A percentile compares a stretch with the other conserved stretches of the same genome.
Evolutionary conservation across 1,284 basidiomycete species (phyloP).

Genomic region (Fomitopsis schrenkii): DNA sequence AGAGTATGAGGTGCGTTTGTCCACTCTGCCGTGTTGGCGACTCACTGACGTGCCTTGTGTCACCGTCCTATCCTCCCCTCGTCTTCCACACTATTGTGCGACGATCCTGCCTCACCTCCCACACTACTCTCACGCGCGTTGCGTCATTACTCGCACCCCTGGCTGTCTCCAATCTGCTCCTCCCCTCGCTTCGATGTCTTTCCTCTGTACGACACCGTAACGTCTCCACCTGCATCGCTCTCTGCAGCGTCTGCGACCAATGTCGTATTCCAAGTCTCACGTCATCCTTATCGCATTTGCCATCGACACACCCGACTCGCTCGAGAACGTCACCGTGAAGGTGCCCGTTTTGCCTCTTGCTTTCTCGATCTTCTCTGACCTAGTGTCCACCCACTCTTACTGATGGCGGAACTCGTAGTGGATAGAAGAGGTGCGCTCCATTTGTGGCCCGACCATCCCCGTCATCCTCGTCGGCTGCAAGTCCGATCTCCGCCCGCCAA

Average conservation of each 20-base stretch:
- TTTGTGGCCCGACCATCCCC: constrained; percentile 82
- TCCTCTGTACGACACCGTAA: not conserved
- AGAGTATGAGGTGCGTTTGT: constrained; percentile 76
- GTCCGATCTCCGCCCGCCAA: constrained; percentile 65
- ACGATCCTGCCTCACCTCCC: no score
- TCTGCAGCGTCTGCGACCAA: constrained; percentile 79
- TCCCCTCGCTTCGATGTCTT: no score
- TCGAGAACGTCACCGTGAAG: constrained; percentile 95
- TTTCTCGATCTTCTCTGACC: not conserved
- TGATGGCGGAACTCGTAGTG: constrained; percentile 57
- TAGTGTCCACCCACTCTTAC: not conserved
- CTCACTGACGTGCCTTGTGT: not conserved
- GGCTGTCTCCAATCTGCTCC: no score
- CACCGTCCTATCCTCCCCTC: not conserved
- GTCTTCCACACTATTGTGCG: not conserved
- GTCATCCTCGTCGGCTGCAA: constrained; percentile 88
- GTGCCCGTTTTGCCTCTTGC: constrained; percentile 35
- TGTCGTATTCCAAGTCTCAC: constrained; percentile 98
- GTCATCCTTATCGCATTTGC: constrained; percentile 97
- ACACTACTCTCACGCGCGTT: no score
- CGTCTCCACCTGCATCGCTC: no score
- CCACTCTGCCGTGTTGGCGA: not conserved
- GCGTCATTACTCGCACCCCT: not conserved
- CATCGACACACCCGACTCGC: constrained; percentile 93
- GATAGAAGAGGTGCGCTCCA: constrained; percentile 94